Evolutionary conservation across 1,284 basidiomycete species (phyloP).

Genomic region (Pholiota adiposa): DNA sequence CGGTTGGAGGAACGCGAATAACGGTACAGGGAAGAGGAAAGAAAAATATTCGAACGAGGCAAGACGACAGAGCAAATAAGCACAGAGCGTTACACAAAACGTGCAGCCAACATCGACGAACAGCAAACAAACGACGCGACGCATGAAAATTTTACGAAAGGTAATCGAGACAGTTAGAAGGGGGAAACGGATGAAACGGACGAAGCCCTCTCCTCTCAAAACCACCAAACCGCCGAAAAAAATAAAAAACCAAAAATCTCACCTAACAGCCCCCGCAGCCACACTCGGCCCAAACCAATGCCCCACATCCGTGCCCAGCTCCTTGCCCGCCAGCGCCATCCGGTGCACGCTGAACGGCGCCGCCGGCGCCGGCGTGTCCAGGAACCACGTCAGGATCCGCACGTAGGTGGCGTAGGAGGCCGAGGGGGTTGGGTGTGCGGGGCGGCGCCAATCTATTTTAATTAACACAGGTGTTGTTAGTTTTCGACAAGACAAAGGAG

Average conservation of each 20-base stretch:
- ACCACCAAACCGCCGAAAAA: background rate
- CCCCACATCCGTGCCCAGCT: conserved; percentile 93
- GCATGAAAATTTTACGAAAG: too few relatives aligned
- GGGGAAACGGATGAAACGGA: too few relatives aligned
- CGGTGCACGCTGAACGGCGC: conserved; percentile 96
- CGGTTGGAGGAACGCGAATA: too few relatives aligned
- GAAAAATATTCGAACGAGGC: too few relatives aligned
- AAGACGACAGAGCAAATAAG: too few relatives aligned
- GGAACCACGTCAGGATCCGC: conserved; percentile 91
- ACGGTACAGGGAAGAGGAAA: too few relatives aligned
- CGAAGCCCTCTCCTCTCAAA: too few relatives aligned
- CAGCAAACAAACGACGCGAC: too few relatives aligned
- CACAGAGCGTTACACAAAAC: too few relatives aligned
- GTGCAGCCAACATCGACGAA: too few relatives aligned
- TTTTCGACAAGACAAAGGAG: too few relatives aligned
- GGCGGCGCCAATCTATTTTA: conserved; percentile 79
- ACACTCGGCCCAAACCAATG: conserved; percentile 99
- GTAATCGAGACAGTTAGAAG: too few relatives aligned
- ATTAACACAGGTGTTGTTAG: background rate
- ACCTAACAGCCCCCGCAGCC: conserved; percentile 95
- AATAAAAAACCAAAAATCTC: conserved; percentile 32
- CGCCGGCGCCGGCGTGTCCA: conserved; percentile 88
- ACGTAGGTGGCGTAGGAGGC: conserved; percentile 80
- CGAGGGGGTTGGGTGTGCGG: conserved; percentile 60
- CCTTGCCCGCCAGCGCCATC: conserved; percentile 94